A percentile compares a stretch with the other conserved stretches of the same genome.
Conservation (phyloP, 345 rosid genomes). For the Salix brachista region DNA sequence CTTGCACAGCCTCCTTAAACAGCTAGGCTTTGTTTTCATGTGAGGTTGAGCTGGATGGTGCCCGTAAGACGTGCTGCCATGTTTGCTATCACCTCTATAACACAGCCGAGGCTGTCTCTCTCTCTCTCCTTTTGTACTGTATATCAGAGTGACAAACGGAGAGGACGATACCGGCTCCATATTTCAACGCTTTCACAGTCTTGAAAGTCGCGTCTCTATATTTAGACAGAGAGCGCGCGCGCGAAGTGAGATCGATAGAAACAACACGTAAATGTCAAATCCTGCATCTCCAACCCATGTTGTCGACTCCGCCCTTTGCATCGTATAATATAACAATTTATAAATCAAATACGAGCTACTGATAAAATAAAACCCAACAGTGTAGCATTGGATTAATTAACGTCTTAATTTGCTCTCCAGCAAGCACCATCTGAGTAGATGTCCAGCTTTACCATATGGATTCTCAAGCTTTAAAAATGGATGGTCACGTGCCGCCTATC, state of each 20-base stretch:
- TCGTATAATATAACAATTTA: neutral
- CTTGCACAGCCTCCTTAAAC: neutral
- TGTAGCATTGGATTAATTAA: neutral
- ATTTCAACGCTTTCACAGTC: slow-evolving; percentile 60
- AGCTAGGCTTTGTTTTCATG: slow-evolving; percentile 8
- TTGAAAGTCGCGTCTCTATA: slow-evolving; percentile 52
- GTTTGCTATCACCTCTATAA: neutral
- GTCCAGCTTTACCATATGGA: neutral
- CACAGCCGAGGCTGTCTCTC: neutral
- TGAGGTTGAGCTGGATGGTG: slow-evolving; percentile 24
- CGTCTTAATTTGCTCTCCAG: neutral
- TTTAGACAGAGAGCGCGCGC: slow-evolving; percentile 15
- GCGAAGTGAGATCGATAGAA: slow-evolving; percentile 26
- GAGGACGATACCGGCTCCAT: slow-evolving; percentile 81
- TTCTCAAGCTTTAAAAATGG: slow-evolving; percentile 10
- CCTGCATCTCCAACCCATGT: slow-evolving; percentile 52
- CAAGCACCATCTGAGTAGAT: neutral
- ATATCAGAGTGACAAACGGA: slow-evolving; percentile 79
- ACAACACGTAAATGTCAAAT: slow-evolving; percentile 70
- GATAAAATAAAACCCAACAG: neutral
- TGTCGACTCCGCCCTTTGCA: slow-evolving; percentile 32
- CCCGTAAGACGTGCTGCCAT: slow-evolving; percentile 55
- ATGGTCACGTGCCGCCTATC: slow-evolving; percentile 24
- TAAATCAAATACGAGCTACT: no score
- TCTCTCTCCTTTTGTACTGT: slow-evolving; percentile 29